These are phyloP conservation scores for Vicia villosa DNA, from an alignment of 306 rosid genomes.

Conservation along the genomic window DNA sequence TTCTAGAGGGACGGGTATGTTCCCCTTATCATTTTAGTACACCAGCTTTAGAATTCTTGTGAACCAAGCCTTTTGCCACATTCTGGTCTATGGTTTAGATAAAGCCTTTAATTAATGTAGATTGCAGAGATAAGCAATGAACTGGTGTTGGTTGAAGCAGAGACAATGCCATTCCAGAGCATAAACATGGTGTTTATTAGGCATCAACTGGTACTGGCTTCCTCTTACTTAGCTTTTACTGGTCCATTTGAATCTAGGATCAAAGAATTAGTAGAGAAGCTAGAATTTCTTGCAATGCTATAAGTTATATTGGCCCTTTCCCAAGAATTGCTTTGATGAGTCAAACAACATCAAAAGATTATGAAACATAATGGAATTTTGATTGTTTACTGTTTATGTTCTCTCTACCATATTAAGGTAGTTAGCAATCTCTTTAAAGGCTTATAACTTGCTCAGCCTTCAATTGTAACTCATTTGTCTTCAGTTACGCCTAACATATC, in stretches of 20 bases:
- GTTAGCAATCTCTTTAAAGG: conserved; percentile 18
- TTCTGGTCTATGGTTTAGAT: neutral
- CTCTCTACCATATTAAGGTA: neutral
- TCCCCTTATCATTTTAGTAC: neutral
- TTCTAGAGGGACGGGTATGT: neutral
- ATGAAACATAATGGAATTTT: neutral
- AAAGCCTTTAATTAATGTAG: neutral
- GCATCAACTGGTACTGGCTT: neutral
- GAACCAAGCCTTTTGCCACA: neutral
- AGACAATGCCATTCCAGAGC: neutral
- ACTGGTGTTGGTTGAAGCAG: neutral
- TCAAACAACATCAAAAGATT: neutral
- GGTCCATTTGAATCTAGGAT: neutral
- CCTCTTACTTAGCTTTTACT: neutral
- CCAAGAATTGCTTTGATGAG: neutral
- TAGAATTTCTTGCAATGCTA: conserved; percentile 1
- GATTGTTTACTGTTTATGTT: neutral
- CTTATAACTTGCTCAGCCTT: conserved; percentile 18
- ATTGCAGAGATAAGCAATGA: neutral
- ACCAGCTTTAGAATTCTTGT: neutral
- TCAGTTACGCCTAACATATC: conserved; percentile 32
- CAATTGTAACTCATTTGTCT: neutral
- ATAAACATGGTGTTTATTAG: neutral
- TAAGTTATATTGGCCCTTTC: neutral
- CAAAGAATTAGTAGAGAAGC: neutral